Conservation (phyloP, 805 yeast genomes). For the Hanseniaspora meyeri region DNA sequence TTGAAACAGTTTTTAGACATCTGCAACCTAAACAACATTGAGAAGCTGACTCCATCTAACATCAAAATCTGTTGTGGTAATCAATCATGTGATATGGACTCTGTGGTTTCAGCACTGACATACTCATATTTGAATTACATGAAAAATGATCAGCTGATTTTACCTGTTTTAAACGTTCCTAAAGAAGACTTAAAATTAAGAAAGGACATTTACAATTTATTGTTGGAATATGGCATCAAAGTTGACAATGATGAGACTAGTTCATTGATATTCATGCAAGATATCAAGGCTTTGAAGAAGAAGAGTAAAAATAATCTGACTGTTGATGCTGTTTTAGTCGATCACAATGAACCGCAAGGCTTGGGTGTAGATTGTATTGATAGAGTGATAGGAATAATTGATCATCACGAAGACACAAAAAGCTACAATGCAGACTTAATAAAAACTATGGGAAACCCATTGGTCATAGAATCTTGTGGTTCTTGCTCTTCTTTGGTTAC, state of each 20-base stretch:
- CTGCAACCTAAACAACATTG: not conserved
- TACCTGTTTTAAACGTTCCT: constrained; percentile 72
- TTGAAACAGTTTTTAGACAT: constrained; percentile 3
- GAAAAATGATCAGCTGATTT: constrained; percentile 26
- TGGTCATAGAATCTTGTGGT: constrained; percentile 52
- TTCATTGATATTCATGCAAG: constrained; percentile 57
- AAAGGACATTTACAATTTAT: constrained; percentile 52
- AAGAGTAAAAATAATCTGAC: constrained; percentile 17
- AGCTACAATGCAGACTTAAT: constrained; percentile 32
- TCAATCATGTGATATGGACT: constrained; percentile 82
- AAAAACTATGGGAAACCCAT: constrained; percentile 32
- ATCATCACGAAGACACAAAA: constrained; percentile 74
- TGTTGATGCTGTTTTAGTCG: constrained; percentile 49
- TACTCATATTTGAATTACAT: constrained; percentile 48
- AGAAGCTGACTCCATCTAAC: not conserved
- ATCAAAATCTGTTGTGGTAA: constrained; percentile 39
- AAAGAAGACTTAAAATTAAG: constrained; percentile 53
- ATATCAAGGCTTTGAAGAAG: constrained; percentile 30
- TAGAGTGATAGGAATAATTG: constrained; percentile 52
- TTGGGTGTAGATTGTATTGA: constrained; percentile 25
- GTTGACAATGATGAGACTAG: not conserved
- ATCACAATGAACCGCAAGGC: constrained; percentile 63
- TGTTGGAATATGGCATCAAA: constrained; percentile 26
- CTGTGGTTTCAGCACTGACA: constrained; percentile 63
- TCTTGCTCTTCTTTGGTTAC: constrained; percentile 71